phyloP scores from a whole-genome alignment of 805 yeast genomes.

The Schizosaccharomyces lindneri region DNA sequence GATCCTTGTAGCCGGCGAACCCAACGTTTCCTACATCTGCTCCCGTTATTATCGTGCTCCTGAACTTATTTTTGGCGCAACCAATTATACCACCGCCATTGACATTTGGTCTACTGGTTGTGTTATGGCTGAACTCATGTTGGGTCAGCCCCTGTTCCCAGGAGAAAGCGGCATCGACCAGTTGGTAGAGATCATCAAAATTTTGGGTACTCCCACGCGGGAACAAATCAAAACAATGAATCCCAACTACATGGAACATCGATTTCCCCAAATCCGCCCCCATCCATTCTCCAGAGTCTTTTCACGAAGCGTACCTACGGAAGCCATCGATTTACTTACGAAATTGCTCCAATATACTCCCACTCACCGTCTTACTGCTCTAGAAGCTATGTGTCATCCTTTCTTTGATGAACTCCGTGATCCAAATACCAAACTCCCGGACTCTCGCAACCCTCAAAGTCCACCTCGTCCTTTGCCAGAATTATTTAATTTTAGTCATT shows the following conservation, averaged over 20 bases:
- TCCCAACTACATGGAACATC: constrained; percentile 91
- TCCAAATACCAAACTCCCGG: constrained; percentile 19
- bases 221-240: constrained; percentile 88
- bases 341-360: constrained; percentile 79
- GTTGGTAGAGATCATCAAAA: constrained; percentile 84
- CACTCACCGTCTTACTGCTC: constrained; percentile 51
- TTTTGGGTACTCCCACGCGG: constrained; percentile 80
- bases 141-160: constrained; percentile 93
- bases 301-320: constrained; percentile 46
- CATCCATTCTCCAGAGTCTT: constrained; percentile 38
- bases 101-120: constrained; percentile 93
- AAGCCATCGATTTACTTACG: constrained; percentile 65
- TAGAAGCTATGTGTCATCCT: constrained; percentile 61
- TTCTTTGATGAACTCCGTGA: constrained; percentile 70
- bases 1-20: constrained; percentile 66
- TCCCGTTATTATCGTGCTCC: constrained; percentile 95
- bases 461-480: constrained; percentile 54
- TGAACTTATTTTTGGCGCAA: constrained; percentile 88
- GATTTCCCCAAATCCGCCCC: constrained; percentile 43
- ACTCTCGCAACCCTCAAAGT: constrained; percentile 31
- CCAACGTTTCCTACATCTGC: constrained; percentile 88
- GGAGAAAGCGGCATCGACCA: constrained; percentile 97
- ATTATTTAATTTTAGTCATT: constrained; percentile 50
- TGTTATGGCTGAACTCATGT: constrained; percentile 85
- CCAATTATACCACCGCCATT: constrained; percentile 85